Conservation (phyloP, 2,329 filamentous ascomycete genomes). For the Akanthomyces muscarius region DNA sequence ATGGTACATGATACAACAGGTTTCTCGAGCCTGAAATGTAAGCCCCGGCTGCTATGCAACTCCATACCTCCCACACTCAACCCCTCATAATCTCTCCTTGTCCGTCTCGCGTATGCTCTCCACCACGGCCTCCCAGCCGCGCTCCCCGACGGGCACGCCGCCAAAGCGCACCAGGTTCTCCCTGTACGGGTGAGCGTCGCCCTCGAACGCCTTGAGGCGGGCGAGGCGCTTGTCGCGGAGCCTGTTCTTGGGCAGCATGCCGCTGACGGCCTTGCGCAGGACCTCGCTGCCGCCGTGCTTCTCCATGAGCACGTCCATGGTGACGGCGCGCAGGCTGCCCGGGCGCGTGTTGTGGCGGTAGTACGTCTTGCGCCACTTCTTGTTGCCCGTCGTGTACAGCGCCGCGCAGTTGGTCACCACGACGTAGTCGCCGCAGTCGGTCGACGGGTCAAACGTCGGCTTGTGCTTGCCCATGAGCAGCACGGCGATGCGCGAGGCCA, state of each 20-base stretch:
- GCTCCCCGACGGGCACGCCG: slow-evolving; percentile 51
- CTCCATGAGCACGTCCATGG: slow-evolving; percentile 90
- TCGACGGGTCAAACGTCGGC: slow-evolving; percentile 93
- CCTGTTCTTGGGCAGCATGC: slow-evolving; percentile 97
- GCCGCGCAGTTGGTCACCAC: slow-evolving; percentile 87
- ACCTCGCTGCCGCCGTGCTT: slow-evolving; percentile 94
- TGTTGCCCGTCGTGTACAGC: slow-evolving; percentile 84
- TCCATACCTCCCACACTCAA: too few relatives aligned
- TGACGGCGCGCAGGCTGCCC: slow-evolving; percentile 80
- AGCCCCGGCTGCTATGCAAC: neutral
- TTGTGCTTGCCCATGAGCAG: slow-evolving; percentile 99
- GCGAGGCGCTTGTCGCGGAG: slow-evolving; percentile 82
- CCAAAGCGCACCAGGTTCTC: slow-evolving; percentile 75
- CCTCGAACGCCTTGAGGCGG: slow-evolving; percentile 92
- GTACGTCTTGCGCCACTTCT: slow-evolving; percentile 91
- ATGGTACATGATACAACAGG: slow-evolving; percentile 1
- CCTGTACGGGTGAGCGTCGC: slow-evolving; percentile 86
- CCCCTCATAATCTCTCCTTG: slow-evolving; percentile 45
- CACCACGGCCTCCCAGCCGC: slow-evolving; percentile 51
- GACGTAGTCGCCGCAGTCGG: slow-evolving; percentile 98
- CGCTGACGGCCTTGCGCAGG: slow-evolving; percentile 83
- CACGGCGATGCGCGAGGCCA: slow-evolving; percentile 81
- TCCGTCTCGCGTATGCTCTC: slow-evolving; percentile 48
- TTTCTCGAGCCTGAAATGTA: neutral
- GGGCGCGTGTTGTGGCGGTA: slow-evolving; percentile 91